phyloP scores from a whole-genome alignment of 306 rosid genomes.

The Spatholobus suberectus region DNA sequence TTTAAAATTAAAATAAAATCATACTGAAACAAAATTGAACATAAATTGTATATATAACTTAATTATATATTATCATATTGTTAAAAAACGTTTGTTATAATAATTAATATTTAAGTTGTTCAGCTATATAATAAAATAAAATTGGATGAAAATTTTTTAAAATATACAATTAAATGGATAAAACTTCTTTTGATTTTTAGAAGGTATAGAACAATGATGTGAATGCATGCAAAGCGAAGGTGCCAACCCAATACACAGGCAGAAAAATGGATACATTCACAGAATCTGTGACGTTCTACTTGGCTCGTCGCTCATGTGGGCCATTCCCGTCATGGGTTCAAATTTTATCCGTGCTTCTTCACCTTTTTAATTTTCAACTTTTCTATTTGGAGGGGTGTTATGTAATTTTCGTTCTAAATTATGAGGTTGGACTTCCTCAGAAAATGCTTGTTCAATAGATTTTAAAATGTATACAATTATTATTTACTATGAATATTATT shows the following conservation, averaged over 20 bases:
- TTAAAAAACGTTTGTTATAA: no score
- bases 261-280: neutral
- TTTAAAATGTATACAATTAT: neutral
- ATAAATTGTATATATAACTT: no score
- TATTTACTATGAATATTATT: neutral
- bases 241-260: neutral
- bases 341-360: no score
- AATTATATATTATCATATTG: no score
- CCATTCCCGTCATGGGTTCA: neutral
- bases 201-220: no score
- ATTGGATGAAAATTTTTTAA: no score
- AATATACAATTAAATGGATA: no score
- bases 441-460: neutral
- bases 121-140: no score
- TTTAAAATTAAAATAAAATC: no score
- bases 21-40: no score
- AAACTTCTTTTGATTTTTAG: no score
- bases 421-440: neutral
- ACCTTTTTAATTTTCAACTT: neutral
- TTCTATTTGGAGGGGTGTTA: neutral
- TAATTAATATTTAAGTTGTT: no score
- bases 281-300: neutral
- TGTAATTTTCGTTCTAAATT: neutral
- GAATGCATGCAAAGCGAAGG: neutral
- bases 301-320: neutral